Evolutionary conservation across 352 stramenopile genomes (phyloP), one percentile per base, ranked within the genome.

Genomic region (Phytophthora hybrid): DNA sequence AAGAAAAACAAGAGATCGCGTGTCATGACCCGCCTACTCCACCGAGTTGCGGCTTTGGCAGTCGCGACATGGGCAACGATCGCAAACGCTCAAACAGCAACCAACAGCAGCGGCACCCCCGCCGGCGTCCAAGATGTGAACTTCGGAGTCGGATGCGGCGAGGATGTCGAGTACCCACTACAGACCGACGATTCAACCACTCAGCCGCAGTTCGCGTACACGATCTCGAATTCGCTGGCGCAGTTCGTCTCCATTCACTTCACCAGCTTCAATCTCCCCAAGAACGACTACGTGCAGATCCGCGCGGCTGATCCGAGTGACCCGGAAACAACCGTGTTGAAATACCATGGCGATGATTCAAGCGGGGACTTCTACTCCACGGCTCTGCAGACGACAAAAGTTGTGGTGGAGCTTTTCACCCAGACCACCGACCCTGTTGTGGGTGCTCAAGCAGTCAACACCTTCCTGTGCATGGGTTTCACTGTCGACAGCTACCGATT

Each of bases 211-310:
- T 85, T 84, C 51, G 63, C 67, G 29, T 84, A 71, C 69, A 67
- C 63, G 46, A 68, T 92, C 59, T 72, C 73, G 23, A 85, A 89
- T 59, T 58, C 71, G 3, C 34, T 79, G 31, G 87, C 84, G 1
- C 58, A 85, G 29, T 92, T 93, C 34, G 69, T 92, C 56, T 73
- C 82, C 21, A 47, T 94, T 23, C 81, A 93, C 68, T 91, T 94
- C 53, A 72, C 71, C 3, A 57, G 79, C 44, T 92, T 95, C 63
- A 87, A 92, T 60, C 69, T 93, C 0, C 86, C 84, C 1, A 56
- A 75, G 26, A 77, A 74, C 44, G 86, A 95, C 66, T 88, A 84
- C 55, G 58, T 95, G n/a, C 53, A 84, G 19, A 63, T 95, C 2
- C 73, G 69, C 11, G 57, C 82, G 0, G 73, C 78, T 18, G 62